Evolutionary conservation across 2,329 filamentous ascomycete species (phyloP), one percentile per base, ranked within the genome.

Genomic region (Epichloe coenophiala): DNA sequence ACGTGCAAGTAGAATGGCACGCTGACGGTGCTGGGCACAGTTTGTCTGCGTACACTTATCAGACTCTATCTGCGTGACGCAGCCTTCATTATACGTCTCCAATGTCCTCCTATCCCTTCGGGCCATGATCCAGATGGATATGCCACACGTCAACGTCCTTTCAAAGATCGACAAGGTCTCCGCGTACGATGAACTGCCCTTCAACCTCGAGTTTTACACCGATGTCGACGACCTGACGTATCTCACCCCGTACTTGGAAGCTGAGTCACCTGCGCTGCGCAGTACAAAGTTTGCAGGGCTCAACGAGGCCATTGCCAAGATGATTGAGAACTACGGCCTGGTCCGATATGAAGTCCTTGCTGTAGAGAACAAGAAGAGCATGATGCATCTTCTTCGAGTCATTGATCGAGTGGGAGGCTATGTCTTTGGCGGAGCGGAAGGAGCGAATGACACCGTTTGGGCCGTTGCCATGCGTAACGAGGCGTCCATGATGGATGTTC

Each of bases 91-190:
- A 54, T 98, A 96, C 68, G 85, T 98, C 53, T 95, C 91, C 58
- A 93, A 94, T 59, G 77, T 98, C 51, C 83, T 98, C 51, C 82
- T 98, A 23, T 91, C 89, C 50, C 80, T 98, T 56, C 85, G 93
- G 57, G 90, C 88, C 59, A 98, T 98, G 91, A 81, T 98, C 48
- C 93, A 97, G 69, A 91, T 98, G 78, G 93, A 97, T 63, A 85
- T 97, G 54, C 89, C 93, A 1, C 88, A 96, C 63, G 75, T 98
- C 58, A 98, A 98, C 62, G 87, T 98, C 55, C 78, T 98, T 27
- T 96, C 90, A 52, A 98, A 98, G 70, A 95, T 98, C 69, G 93
- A 98, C 69, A 96, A 96, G 63, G 75, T 98, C 49, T 74, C 83
- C 37, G 81, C 84, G 48, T 96, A 95, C 62, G 84, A 88, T 45